Percentiles rank a stretch among this genome's conserved stretches.
Conservation (phyloP, 1,284 basidiomycete species). For the Trametes sp. region DNA sequence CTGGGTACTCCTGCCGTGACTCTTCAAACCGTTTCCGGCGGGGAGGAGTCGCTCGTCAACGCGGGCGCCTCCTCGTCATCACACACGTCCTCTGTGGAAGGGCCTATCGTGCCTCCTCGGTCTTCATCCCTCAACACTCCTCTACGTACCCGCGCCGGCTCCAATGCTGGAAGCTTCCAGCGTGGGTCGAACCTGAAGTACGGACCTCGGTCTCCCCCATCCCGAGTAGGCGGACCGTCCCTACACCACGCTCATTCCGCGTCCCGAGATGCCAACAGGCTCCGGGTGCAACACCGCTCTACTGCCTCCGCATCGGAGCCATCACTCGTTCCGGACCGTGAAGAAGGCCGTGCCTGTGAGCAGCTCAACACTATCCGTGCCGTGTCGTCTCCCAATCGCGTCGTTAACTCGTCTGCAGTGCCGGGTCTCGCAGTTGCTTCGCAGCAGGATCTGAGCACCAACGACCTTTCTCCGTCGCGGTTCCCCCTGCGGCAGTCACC, state of each 20-base stretch:
- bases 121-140: conserved; percentile 62
- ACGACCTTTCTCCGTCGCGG: conserved; percentile 57
- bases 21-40: conserved; percentile 34
- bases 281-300: conserved; percentile 70
- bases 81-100: conserved; percentile 30
- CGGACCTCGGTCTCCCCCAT: conserved; percentile 46
- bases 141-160: conserved; percentile 47
- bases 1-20: conserved; percentile 37
- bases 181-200: conserved; percentile 40
- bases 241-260: conserved; percentile 42
- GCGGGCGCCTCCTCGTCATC: conserved; percentile 31
- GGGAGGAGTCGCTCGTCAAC: conserved; percentile 33
- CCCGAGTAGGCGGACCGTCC: conserved; percentile 31
- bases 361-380: conserved; percentile 31
- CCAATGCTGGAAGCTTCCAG: conserved; percentile 34
- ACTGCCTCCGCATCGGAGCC: conserved; percentile 81
- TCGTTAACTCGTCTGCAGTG: conserved; percentile 33
- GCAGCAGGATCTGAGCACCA: conserved; percentile 60
- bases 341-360: conserved; percentile 57
- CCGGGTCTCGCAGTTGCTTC: conserved; percentile 48
- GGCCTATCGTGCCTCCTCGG: conserved; percentile 61
- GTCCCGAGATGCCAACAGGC: conserved; percentile 55
- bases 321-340: conserved; percentile 64
- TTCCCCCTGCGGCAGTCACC: conserved; percentile 55
- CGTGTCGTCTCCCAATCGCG: conserved; percentile 26